Conservation (phyloP, 2,329 filamentous ascomycete genomes). For the Alternaria longipes region DNA sequence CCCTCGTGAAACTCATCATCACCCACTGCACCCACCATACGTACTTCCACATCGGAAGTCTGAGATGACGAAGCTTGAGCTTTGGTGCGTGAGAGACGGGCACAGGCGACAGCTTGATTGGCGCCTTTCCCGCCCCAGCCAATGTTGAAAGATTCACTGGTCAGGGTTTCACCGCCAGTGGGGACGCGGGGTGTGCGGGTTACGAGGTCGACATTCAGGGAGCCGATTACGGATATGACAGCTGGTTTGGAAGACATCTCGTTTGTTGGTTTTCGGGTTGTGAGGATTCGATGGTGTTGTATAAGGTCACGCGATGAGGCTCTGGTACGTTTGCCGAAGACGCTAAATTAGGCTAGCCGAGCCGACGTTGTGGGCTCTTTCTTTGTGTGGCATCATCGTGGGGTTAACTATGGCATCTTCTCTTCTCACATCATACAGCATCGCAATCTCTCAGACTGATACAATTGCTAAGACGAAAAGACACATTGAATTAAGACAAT, state of each 20-base stretch:
- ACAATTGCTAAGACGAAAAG: background rate
- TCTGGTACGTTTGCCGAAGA: slow-evolving; percentile 7
- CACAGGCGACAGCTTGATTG: slow-evolving; percentile 92
- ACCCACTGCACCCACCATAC: slow-evolving; percentile 62
- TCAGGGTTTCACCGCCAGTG: slow-evolving; percentile 85
- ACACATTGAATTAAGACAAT: background rate
- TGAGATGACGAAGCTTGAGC: slow-evolving; percentile 34
- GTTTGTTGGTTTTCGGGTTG: background rate
- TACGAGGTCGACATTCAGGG: slow-evolving; percentile 93
- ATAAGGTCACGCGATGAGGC: slow-evolving; percentile 5
- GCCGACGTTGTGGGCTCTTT: slow-evolving; percentile 5
- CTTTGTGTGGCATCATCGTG: background rate
- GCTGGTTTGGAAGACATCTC: slow-evolving; percentile 46
- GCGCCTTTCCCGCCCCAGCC: slow-evolving; percentile 93
- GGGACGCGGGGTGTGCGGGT: slow-evolving; percentile 87
- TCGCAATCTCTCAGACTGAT: background rate
- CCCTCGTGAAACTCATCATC: slow-evolving; percentile 55
- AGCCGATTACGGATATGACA: slow-evolving; percentile 84
- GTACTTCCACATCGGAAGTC: slow-evolving; percentile 52
- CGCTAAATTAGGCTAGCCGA: slow-evolving; percentile 16
- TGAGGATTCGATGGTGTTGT: slow-evolving; percentile 4
- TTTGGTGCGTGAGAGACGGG: slow-evolving; percentile 74
- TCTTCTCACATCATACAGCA: background rate
- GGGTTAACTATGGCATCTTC: background rate
- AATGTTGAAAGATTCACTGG: slow-evolving; percentile 77